Conservation (phyloP, 768 basidiomycete genomes). For the Kwoniella sp. region DNA sequence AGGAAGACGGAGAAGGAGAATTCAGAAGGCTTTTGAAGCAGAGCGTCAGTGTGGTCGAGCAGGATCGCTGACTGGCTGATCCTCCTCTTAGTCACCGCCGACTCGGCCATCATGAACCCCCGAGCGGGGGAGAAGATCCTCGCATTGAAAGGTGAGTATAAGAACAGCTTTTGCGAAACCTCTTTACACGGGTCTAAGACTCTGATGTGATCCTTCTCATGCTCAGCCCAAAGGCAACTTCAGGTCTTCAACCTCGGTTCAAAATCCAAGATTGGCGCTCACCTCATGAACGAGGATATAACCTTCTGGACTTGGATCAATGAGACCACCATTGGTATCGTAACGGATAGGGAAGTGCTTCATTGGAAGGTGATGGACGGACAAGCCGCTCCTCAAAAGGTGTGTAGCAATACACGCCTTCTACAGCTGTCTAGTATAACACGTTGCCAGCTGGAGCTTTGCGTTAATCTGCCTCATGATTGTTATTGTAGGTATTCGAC, state of each 20-base stretch:
- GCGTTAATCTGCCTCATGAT: background rate
- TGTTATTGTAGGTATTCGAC: slow-evolving; percentile 80
- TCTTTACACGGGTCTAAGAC: background rate
- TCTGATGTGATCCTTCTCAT: slow-evolving; percentile 2
- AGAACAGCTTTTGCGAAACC: background rate
- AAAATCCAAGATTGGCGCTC: slow-evolving; percentile 96
- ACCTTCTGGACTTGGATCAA: slow-evolving; percentile 99
- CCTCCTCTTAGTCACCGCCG: slow-evolving; percentile 87
- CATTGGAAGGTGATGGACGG: slow-evolving; percentile 72
- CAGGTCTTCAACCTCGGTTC: slow-evolving; percentile 98
- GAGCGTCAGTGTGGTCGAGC: too few species aligned
- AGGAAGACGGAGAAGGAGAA: too few species aligned
- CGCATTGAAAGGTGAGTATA: slow-evolving; percentile 78
- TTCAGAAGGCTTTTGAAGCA: too few species aligned
- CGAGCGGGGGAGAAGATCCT: slow-evolving; percentile 79
- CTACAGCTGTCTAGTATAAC: background rate
- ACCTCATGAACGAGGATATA: slow-evolving; percentile 88
- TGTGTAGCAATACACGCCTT: slow-evolving; percentile 19
- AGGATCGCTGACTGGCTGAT: too few species aligned
- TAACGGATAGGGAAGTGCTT: slow-evolving; percentile 87
- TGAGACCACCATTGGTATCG: slow-evolving; percentile 86
- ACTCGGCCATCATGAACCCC: slow-evolving; percentile 98
- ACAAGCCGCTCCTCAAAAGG: slow-evolving; percentile 52
- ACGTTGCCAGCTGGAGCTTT: background rate
- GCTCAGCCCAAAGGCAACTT: slow-evolving; percentile 86